These are phyloP conservation scores for Penicillium bovifimosum DNA, from an alignment of 495 filamentous ascomycete species.

Conservation along the genomic window DNA sequence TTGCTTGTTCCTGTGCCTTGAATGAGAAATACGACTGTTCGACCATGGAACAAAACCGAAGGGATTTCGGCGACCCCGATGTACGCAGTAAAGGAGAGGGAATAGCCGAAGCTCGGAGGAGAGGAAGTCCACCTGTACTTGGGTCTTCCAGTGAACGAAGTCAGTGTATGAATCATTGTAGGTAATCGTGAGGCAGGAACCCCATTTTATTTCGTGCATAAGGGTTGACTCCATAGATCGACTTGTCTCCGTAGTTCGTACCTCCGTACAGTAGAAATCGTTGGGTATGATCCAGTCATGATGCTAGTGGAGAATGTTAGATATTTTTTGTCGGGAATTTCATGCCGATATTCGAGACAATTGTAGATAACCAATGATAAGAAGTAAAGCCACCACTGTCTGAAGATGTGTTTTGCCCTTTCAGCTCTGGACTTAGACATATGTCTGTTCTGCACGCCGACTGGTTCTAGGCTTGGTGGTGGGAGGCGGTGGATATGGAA, in stretches of 20 bases:
- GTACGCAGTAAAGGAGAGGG: background rate
- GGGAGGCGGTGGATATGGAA: background rate
- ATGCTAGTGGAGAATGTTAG: background rate
- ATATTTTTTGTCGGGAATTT: no score
- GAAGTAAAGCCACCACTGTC: background rate
- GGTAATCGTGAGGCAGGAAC: no score
- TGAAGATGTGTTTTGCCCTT: background rate
- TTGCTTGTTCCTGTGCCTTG: no score
- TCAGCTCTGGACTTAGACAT: slow-evolving; percentile 13
- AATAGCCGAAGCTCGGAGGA: background rate
- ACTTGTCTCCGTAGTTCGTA: no score
- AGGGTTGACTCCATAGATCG: no score
- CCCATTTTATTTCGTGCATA: no score
- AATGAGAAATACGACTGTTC: background rate
- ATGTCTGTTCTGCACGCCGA: slow-evolving; percentile 16
- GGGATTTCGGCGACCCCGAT: background rate
- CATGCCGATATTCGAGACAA: no score
- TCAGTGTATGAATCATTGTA: no score
- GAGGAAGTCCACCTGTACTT: background rate
- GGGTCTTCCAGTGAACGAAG: no score
- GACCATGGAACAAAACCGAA: background rate
- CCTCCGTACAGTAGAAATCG: no score
- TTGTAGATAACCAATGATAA: background rate
- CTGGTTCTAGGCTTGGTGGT: slow-evolving; percentile 7
- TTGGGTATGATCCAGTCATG: background rate